Evolutionary conservation across 129 eudicot genomes (phyloP).

Genomic region (Flaveria trinervia): DNA sequence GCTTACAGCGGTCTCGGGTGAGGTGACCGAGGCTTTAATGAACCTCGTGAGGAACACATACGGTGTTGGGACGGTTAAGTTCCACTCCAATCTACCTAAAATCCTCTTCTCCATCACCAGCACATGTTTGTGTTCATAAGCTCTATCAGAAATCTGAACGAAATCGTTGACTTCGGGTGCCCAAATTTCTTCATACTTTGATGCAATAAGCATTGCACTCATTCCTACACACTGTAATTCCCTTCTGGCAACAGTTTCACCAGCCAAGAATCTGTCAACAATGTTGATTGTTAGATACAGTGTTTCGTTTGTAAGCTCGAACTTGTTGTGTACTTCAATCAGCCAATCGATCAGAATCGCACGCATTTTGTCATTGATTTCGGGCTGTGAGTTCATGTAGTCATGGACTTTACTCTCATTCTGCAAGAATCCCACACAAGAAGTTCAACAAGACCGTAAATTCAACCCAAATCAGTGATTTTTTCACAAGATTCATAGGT

Average conservation of each 20-base stretch:
- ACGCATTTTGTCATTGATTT: slow-evolving; percentile 76
- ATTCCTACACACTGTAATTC: slow-evolving; percentile 83
- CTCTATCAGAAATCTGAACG: slow-evolving; percentile 5
- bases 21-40: slow-evolving; percentile 61
- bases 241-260: slow-evolving; percentile 52
- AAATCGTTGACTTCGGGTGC: slow-evolving; percentile 23
- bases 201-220: slow-evolving; percentile 46
- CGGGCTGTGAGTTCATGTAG: slow-evolving; percentile 74
- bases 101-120: slow-evolving; percentile 63
- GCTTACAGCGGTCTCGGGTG: slow-evolving; percentile 34
- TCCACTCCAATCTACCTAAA: slow-evolving; percentile 72
- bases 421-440: slow-evolving; percentile 37
- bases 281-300: slow-evolving; percentile 82
- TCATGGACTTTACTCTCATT: slow-evolving; percentile 55
- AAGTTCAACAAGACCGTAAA: neutral
- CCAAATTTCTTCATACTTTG: slow-evolving; percentile 25
- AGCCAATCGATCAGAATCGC: slow-evolving; percentile 86
- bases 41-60: slow-evolving; percentile 73
- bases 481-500: neutral
- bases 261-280: slow-evolving; percentile 69
- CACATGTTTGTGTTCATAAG: slow-evolving; percentile 40
- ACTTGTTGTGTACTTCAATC: slow-evolving; percentile 74
- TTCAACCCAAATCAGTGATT: neutral
- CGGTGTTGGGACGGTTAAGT: slow-evolving; percentile 83
- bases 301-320: slow-evolving; percentile 73